Evolutionary conservation across 176 grass and related monocot species (phyloP).

Genomic region (sorghum (Sorghum bicolor)): DNA sequence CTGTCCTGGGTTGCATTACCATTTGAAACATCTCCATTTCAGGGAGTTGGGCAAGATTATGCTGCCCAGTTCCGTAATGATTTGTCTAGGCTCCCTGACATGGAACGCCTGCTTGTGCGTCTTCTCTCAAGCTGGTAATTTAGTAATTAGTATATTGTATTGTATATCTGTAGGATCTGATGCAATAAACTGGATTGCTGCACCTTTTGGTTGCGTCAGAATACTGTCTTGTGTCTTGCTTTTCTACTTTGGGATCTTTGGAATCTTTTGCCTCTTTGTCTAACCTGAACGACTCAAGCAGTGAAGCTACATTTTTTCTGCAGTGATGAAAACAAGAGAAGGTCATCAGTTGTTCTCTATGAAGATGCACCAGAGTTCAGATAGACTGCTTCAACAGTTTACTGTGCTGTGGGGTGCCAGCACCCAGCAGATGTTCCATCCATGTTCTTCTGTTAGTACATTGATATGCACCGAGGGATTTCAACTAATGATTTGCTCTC

Average conservation of each 20-base stretch:
- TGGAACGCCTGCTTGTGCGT: no score
- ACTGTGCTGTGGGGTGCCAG: slow-evolving; percentile 63
- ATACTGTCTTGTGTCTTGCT: background rate
- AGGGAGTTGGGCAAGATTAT: slow-evolving; percentile 56
- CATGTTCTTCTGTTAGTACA: slow-evolving; percentile 54
- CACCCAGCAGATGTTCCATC: slow-evolving; percentile 61
- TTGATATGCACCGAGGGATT: slow-evolving; percentile 44
- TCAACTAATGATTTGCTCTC: slow-evolving; percentile 71
- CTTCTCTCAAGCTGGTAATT: slow-evolving; percentile 86
- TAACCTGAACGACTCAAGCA: background rate
- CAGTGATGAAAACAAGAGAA: slow-evolving; percentile 56
- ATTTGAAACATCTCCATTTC: slow-evolving; percentile 19
- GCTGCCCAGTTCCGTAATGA: slow-evolving; percentile 57
- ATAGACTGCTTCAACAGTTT: slow-evolving; percentile 84
- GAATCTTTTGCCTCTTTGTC: background rate
- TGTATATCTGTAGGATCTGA: slow-evolving; percentile 6
- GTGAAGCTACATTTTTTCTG: slow-evolving; percentile 10
- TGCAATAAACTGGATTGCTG: slow-evolving; percentile 7
- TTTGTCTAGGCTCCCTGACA: no score
- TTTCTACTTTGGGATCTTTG: slow-evolving; percentile 21
- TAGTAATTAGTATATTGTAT: background rate
- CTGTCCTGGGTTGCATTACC: slow-evolving; percentile 7
- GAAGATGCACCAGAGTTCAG: slow-evolving; percentile 92
- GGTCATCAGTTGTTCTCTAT: slow-evolving; percentile 77
- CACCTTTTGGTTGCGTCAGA: slow-evolving; percentile 1